Percentiles rank a stretch among this genome's conserved stretches.
Evolutionary conservation across 495 filamentous ascomycete species (phyloP).

Genomic region (Tuber calosporum): DNA sequence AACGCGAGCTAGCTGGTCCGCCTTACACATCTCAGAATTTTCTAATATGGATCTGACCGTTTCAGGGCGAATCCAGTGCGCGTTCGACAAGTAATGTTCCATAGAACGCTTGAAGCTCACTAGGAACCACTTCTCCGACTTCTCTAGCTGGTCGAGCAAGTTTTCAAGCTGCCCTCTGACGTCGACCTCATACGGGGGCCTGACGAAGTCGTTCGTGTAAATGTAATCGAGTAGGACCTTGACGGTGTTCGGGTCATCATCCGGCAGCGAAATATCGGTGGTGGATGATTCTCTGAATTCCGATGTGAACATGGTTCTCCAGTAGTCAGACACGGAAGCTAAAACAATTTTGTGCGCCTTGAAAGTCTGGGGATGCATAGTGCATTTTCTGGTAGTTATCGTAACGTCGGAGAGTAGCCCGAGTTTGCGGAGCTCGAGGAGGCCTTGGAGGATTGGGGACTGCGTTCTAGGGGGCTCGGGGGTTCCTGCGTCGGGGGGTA

Average conservation of each 20-base stretch:
- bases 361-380: not conserved
- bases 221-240: slow-evolving; percentile 22
- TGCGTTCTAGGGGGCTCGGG: not conserved
- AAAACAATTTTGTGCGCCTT: slow-evolving; percentile 20
- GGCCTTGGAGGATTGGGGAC: slow-evolving; percentile 5
- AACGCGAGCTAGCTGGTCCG: slow-evolving; percentile 6
- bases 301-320: slow-evolving; percentile 6
- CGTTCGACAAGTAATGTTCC: slow-evolving; percentile 13
- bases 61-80: slow-evolving; percentile 25
- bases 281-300: slow-evolving; percentile 10
- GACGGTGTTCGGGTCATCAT: slow-evolving; percentile 10
- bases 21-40: not conserved
- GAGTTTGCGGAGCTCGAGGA: slow-evolving; percentile 6
- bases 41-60: slow-evolving; percentile 18
- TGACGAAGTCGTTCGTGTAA: slow-evolving; percentile 19
- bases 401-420: slow-evolving; percentile 8
- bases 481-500: not conserved
- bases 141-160: slow-evolving; percentile 25
- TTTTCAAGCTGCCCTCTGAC: slow-evolving; percentile 16
- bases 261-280: not conserved
- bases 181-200: not conserved
- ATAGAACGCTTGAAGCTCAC: slow-evolving; percentile 18
- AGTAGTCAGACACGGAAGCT: slow-evolving; percentile 18
- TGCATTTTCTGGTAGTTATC: not conserved
- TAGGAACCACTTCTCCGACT: slow-evolving; percentile 21